phyloP scores from a whole-genome alignment of 306 rosid species.

The Casuarina cunninghamiana region DNA sequence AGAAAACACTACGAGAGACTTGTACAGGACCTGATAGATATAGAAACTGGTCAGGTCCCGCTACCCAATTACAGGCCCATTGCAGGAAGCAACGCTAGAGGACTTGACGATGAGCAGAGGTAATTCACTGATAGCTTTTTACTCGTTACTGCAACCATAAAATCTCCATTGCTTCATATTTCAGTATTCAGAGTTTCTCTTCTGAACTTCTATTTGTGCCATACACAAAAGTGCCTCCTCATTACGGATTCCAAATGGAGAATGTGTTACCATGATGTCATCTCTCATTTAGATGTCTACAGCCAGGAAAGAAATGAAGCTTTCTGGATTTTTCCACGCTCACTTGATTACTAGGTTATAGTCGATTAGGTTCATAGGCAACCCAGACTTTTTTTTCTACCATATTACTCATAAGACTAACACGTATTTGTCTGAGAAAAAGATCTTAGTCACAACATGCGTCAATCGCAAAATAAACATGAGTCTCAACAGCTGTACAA shows the following conservation, averaged over 20 bases:
- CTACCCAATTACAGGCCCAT: constrained; percentile 56
- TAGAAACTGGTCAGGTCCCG: constrained; percentile 73
- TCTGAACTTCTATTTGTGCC: background rate
- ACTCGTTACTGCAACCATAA: background rate
- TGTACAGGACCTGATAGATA: constrained; percentile 66
- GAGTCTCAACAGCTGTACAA: background rate
- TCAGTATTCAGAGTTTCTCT: background rate
- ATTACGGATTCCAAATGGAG: background rate
- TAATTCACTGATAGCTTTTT: constrained; percentile 19
- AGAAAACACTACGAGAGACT: constrained; percentile 76
- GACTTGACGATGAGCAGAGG: constrained; percentile 52
- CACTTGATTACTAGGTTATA: background rate
- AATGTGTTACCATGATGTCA: background rate
- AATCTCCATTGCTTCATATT: background rate
- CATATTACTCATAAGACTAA: background rate
- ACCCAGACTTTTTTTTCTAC: background rate
- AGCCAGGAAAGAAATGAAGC: background rate
- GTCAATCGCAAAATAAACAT: background rate
- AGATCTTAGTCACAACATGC: background rate
- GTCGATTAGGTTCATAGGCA: background rate
- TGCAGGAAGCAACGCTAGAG: constrained; percentile 35
- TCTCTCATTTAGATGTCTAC: background rate
- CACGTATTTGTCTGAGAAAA: background rate
- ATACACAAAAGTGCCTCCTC: background rate
- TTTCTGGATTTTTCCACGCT: background rate